phyloP scores from a whole-genome alignment of 2,329 filamentous ascomycete species.

The Torrubiellomyces zombiae region DNA sequence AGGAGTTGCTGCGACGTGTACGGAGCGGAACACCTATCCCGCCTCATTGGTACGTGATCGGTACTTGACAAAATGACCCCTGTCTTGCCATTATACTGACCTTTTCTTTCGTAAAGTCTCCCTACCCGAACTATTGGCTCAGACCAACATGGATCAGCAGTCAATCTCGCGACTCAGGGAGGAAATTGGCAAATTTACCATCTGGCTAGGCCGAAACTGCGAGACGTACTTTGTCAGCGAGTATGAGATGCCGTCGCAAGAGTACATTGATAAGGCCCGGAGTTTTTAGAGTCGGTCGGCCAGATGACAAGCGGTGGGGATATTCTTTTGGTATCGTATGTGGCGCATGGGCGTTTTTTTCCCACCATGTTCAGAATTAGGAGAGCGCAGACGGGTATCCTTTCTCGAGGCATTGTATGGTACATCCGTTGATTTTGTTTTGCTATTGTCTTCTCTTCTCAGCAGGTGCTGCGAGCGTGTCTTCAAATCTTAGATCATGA shows the following conservation, averaged over 20 bases:
- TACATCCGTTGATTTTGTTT: no score
- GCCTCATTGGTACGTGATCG: slow-evolving; percentile 58
- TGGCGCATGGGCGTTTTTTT: no score
- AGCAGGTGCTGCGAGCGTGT: no score
- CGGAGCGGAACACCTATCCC: slow-evolving; percentile 78
- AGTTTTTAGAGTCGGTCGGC: no score
- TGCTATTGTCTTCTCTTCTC: no score
- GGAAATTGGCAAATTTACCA: slow-evolving; percentile 71
- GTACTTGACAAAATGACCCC: not conserved
- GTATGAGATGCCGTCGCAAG: slow-evolving; percentile 56
- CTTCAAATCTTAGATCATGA: no score
- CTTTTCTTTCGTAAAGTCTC: slow-evolving; percentile 54
- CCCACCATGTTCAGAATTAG: no score
- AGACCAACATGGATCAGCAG: slow-evolving; percentile 95
- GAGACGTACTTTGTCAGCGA: slow-evolving; percentile 60
- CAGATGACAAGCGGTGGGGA: no score
- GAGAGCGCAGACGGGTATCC: no score
- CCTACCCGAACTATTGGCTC: slow-evolving; percentile 82
- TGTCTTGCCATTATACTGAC: slow-evolving; percentile 3
- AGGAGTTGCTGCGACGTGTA: slow-evolving; percentile 71
- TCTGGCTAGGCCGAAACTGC: slow-evolving; percentile 67
- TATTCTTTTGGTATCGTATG: no score
- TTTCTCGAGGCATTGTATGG: no score
- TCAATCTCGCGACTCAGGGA: slow-evolving; percentile 78
- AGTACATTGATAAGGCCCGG: slow-evolving; percentile 54